phyloP scores from a whole-genome alignment of 73 alveolate species.

The Tetrahymena elliotti region DNA sequence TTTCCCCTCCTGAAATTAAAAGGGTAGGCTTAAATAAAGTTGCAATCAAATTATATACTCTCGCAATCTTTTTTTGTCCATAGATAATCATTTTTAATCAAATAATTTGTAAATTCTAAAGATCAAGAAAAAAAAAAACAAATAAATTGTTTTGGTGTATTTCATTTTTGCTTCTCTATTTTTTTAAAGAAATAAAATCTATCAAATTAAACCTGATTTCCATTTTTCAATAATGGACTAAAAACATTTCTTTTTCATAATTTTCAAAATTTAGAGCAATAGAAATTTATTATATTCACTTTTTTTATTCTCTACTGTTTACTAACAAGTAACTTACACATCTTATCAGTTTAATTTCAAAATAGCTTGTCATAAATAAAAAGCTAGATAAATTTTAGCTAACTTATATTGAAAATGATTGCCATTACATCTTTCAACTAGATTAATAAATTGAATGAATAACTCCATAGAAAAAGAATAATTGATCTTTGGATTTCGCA shows the following conservation, averaged over 20 bases:
- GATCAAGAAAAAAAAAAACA: too few species aligned
- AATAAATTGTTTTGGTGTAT: background rate
- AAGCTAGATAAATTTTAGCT: background rate
- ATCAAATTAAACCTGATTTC: background rate
- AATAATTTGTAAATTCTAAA: background rate
- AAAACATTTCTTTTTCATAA: background rate
- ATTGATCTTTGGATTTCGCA: background rate
- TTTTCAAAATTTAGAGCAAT: too few species aligned
- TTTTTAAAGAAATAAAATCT: background rate
- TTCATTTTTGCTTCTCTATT: background rate
- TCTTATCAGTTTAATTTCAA: background rate
- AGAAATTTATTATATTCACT: too few species aligned
- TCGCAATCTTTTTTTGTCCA: background rate
- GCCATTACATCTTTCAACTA: too few species aligned
- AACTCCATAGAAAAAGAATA: background rate
- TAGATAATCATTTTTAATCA: background rate
- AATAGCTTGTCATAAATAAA: background rate
- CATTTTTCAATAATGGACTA: background rate
- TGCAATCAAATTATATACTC: background rate
- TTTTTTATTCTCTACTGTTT: background rate
- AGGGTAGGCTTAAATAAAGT: background rate
- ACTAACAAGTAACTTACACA: background rate
- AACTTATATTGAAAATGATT: background rate
- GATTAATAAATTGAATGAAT: too few species aligned
- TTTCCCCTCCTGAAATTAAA: background rate